phyloP scores from a whole-genome alignment of 305 asterid genomes.

The Rubia peregrina region DNA sequence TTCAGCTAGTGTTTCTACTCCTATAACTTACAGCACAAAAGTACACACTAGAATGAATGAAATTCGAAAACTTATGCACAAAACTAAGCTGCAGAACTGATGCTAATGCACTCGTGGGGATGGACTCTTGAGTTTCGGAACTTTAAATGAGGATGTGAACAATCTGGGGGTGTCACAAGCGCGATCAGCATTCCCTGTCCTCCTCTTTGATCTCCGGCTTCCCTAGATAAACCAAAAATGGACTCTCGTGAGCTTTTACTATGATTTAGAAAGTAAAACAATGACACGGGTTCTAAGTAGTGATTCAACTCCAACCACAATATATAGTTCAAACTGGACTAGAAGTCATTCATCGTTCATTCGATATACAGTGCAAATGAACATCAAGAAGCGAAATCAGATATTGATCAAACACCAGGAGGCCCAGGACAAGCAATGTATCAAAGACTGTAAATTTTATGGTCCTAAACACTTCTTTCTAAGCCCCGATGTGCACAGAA shows the following conservation, averaged over 20 bases:
- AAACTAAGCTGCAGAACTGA: neutral
- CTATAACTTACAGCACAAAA: slow-evolving; percentile 7
- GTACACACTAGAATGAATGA: neutral
- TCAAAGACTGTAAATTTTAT: too few species aligned
- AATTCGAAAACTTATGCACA: neutral
- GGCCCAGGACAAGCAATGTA: too few species aligned
- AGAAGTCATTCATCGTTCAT: neutral
- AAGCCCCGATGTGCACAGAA: neutral
- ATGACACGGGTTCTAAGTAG: neutral
- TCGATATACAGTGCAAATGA: too few species aligned
- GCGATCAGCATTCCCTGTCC: slow-evolving; percentile 25
- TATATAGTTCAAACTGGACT: neutral
- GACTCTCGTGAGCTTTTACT: slow-evolving; percentile 8
- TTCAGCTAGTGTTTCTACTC: neutral
- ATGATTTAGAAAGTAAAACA: neutral
- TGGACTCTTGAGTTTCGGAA: slow-evolving; percentile 59
- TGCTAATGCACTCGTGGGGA: slow-evolving; percentile 23
- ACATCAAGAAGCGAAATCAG: too few species aligned
- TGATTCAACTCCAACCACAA: neutral
- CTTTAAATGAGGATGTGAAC: slow-evolving; percentile 62
- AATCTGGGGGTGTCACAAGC: slow-evolving; percentile 41
- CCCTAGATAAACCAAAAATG: slow-evolving; percentile 28
- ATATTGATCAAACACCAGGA: too few species aligned
- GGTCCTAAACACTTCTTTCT: neutral
- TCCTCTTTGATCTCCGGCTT: slow-evolving; percentile 49